Evolutionary conservation across 306 rosid genomes (phyloP).

Genomic region (Purshia tridentata): DNA sequence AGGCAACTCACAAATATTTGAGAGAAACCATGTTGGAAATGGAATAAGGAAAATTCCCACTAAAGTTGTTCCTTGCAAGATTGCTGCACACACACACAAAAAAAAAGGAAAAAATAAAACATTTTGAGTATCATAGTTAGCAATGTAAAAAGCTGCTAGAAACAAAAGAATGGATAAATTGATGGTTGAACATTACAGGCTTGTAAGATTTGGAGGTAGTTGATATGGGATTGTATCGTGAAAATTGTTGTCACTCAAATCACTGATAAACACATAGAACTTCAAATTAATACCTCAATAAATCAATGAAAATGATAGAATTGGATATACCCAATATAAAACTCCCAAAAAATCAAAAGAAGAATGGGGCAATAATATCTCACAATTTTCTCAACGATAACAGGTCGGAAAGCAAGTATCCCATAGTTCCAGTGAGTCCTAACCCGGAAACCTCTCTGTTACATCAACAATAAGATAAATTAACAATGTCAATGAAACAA

Average conservation of each 20-base stretch:
- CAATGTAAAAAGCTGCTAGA: constrained; percentile 11
- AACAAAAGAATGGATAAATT: constrained; percentile 1
- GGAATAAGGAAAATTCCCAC: constrained; percentile 94
- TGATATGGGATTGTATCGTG: constrained; percentile 83
- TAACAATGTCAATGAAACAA: constrained; percentile 20
- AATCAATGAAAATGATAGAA: constrained; percentile 9
- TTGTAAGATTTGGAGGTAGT: constrained; percentile 89
- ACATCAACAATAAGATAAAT: constrained; percentile 32
- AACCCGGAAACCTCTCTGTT: constrained; percentile 73
- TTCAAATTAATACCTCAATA: constrained; percentile 5
- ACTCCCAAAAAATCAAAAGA: constrained; percentile 6
- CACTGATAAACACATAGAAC: constrained; percentile 42
- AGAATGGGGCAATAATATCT: constrained; percentile 30
- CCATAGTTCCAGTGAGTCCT: constrained; percentile 87
- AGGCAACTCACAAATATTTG: constrained; percentile 69
- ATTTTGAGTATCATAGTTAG: not conserved
- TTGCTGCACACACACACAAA: constrained; percentile 52
- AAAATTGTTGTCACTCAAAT: constrained; percentile 75
- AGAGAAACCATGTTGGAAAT: constrained; percentile 68
- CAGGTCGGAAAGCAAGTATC: constrained; percentile 80
- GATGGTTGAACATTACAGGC: constrained; percentile 58
- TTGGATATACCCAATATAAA: not conserved
- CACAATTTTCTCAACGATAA: constrained; percentile 73
- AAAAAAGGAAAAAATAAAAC: not conserved
- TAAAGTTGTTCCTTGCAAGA: constrained; percentile 71